Evolutionary conservation across 2,329 filamentous ascomycete species (phyloP), one percentile per base, ranked within the genome.

Genomic region (Scytalidium lignicola): DNA sequence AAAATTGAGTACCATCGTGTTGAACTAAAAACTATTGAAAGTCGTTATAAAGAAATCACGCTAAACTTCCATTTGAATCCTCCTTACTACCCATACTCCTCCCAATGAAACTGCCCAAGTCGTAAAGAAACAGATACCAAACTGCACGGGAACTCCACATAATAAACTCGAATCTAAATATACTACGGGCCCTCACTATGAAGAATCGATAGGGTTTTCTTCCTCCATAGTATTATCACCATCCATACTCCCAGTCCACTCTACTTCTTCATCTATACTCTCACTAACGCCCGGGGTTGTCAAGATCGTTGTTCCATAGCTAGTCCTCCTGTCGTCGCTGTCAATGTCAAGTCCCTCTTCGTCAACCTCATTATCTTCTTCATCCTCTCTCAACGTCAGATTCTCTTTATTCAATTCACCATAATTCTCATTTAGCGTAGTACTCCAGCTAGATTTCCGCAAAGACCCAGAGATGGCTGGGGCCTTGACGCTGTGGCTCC

Each of bases 401-500:
- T 86, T 85, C 62, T 86, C 83, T 65, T 85, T 85, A 50, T 79
- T 73, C 17, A 80, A 67, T 20, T 77, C 75, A 3, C 74, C 78
- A 46, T 77, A 75, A 28, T 59, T 58, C 20, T 56, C 48, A 45
- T 51, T 58, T 1, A 59, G 15, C 5, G 67, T 72, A 15, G 78
- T 79, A 23, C 77, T 81, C 85, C 86, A 90, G 61, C 85, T 89
- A 41, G 76, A 73, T 68, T 90, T 90, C 43, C 86, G 76, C 43
- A 80, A 64, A 0, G 72, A 70, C 21, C 74, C 73, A 1, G 65
- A 62, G 10, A 67, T 69, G 28, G 69, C 71, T 22, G 82, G 75
- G 19, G 80, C 81, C 59, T 87, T 84, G 56, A 90, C 86, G 50
- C 86, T 90, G 64, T 91, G 86, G 65, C 86, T 91, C 52, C 88